Evolutionary conservation across 805 yeast species (phyloP), one percentile per base, ranked within the genome.

Genomic region (Starmerella sp.): DNA sequence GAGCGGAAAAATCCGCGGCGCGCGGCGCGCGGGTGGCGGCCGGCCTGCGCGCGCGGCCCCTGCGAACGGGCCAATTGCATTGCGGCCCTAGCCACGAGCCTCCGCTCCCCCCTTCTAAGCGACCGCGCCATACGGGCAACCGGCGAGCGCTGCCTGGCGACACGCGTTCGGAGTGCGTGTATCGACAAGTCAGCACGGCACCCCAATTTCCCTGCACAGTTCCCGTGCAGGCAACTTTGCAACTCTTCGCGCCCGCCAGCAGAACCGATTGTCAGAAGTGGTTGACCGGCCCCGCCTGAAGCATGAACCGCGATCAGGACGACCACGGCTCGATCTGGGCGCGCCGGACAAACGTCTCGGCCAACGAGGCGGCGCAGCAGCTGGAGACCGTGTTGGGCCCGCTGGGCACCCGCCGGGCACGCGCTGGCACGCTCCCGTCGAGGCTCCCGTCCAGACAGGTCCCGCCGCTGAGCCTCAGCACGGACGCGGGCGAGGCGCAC

Each of bases 371-470:
- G 15, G 41, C 52, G 13, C 57, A 53, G 22, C 15, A 48, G 29
- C 32, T 37, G 29, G 31, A 34, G 29, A 31, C 51, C 13, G 51
- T 53, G n/a, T 39, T 58, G 42, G 54, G 53, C 44, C 31, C 52
- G 7, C 31, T 48, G 36, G 57, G 51, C 15, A 55, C 57, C n/a
- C 62, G 62, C n/a, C 75, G 93, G 58, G 80, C 84, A 46, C 75
- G 95, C 60, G 85, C 93, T 2, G 93, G 93, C 2, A 86, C 95
- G 13, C 70, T 86, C 48, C 91, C 93, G 8, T 81, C 89, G 22
- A 71, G 83, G 48, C 74, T 82, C 53, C 29, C 67, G 13, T 53
- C 57, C 31, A 15, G 46, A 29, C 45, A 35, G n/a, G 37, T 28
- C 37, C 34, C 57, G 10, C 15, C 48, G 28, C 30, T 47, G 13